Percentiles rank a stretch among this genome's conserved stretches.
phyloP scores from a whole-genome alignment of 2,329 filamentous ascomycete species.

The Fusarium austroafricanum region DNA sequence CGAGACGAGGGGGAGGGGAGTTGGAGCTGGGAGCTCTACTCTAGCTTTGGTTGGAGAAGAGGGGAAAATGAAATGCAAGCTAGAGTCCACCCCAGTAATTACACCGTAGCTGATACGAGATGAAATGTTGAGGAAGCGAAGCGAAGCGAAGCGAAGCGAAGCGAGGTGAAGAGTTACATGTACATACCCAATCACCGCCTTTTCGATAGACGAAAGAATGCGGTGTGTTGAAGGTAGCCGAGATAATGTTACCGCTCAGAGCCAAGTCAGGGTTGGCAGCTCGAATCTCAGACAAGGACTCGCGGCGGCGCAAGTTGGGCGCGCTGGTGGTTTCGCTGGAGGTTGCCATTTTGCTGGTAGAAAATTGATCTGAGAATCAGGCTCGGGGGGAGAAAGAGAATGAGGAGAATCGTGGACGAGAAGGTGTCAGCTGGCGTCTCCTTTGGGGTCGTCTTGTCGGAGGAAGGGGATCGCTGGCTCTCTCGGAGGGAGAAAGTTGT shows the following conservation, averaged over 20 bases:
- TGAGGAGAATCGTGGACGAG: slow-evolving; percentile 15
- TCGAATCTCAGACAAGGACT: slow-evolving; percentile 67
- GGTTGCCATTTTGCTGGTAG: slow-evolving; percentile 25
- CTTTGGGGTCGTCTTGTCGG: slow-evolving; percentile 30
- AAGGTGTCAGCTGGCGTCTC: slow-evolving; percentile 28
- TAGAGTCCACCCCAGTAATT: slow-evolving; percentile 24
- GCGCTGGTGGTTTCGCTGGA: slow-evolving; percentile 18
- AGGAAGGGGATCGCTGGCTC: slow-evolving; percentile 30
- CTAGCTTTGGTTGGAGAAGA: slow-evolving; percentile 36
- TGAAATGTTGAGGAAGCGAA: slow-evolving; percentile 25
- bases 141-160: slow-evolving; percentile 25
- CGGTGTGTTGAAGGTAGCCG: slow-evolving; percentile 72
- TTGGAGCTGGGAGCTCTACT: slow-evolving; percentile 25
- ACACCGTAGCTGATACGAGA: slow-evolving; percentile 19
- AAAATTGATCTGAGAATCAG: slow-evolving; percentile 10
- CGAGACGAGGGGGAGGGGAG: slow-evolving; percentile 21
- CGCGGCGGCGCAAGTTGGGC: slow-evolving; percentile 56
- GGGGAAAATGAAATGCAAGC: slow-evolving; percentile 30
- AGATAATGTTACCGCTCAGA: slow-evolving; percentile 74
- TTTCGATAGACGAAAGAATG: slow-evolving; percentile 69
- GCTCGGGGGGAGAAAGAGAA: background rate
- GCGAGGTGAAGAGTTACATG: background rate
- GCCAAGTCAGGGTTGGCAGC: slow-evolving; percentile 67
- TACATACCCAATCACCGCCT: slow-evolving; percentile 70
- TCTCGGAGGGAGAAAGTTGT: slow-evolving; percentile 10